Conservation (phyloP, 176 grass and related monocot species). For the Dendrocalamus sinicus region DNA sequence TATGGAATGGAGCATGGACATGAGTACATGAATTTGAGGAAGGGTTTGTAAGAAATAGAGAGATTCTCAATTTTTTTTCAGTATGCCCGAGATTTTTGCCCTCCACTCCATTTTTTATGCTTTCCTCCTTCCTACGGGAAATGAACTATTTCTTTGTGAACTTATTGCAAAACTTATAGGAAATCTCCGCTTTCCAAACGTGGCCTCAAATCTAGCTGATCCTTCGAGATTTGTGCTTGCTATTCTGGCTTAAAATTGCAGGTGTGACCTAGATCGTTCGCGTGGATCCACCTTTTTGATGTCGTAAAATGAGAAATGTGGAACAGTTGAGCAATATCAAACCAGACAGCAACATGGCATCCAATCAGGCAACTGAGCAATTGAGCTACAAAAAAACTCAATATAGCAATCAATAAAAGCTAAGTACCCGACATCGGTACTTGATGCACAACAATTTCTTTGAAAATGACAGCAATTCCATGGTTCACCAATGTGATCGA, state of each 20-base stretch:
- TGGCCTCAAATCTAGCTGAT: not conserved
- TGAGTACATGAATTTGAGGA: slow-evolving; percentile 36
- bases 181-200: too few species aligned
- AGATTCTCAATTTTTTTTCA: not conserved
- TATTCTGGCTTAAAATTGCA: not conserved
- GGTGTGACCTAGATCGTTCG: not conserved
- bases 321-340: not conserved
- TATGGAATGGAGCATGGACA: slow-evolving; percentile 8
- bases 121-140: too few species aligned
- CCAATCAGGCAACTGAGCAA: not conserved
- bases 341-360: not conserved
- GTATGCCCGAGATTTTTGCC: not conserved
- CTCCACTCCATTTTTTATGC: not conserved
- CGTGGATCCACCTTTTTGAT: not conserved
- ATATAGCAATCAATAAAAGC: not conserved
- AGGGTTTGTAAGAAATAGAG: not conserved
- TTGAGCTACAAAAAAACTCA: not conserved
- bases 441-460: slow-evolving; percentile 44
- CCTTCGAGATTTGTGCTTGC: not conserved
- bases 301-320: not conserved
- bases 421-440: not conserved
- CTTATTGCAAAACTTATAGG: too few species aligned
- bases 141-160: too few species aligned
- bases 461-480: slow-evolving; percentile 30
- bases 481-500: slow-evolving; percentile 42